Evolutionary conservation across 2,329 filamentous ascomycete species (phyloP).

Genomic region (Fusarium albosuccineum): DNA sequence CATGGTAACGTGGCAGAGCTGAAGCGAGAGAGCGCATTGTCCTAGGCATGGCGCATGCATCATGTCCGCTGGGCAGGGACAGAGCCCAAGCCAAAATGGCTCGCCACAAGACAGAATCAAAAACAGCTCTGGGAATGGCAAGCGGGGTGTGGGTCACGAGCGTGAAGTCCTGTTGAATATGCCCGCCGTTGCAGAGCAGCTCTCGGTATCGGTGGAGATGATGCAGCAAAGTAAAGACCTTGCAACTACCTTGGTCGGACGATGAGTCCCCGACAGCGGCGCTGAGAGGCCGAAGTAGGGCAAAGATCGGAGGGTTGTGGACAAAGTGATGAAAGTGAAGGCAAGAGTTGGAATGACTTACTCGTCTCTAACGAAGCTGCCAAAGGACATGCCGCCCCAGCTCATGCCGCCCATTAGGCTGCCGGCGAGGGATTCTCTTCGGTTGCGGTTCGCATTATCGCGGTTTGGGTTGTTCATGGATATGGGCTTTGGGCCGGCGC

Average conservation of each 20-base stretch:
- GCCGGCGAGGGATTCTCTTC: conserved; percentile 73
- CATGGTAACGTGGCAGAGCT: conserved; percentile 18
- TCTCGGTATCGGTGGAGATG: not conserved
- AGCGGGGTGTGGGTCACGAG: conserved; percentile 3
- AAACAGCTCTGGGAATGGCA: conserved; percentile 9
- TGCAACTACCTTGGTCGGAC: not conserved
- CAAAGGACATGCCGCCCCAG: conserved; percentile 96
- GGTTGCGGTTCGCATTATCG: conserved; percentile 67
- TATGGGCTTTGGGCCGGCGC: conserved; percentile 74
- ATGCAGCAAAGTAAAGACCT: conserved; percentile 2
- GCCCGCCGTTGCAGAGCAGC: not conserved
- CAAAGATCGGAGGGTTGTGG: conserved; percentile 18
- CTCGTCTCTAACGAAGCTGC: conserved; percentile 98
- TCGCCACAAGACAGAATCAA: conserved; percentile 37
- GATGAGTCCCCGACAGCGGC: conserved; percentile 4
- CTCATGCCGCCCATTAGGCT: conserved; percentile 87
- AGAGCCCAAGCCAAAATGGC: conserved; percentile 40
- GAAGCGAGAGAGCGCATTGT: conserved; percentile 21
- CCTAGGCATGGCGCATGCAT: conserved; percentile 19
- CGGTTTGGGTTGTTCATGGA: conserved; percentile 75
- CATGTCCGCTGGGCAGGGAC: conserved; percentile 31
- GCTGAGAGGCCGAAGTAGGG: conserved; percentile 15
- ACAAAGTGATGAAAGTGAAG: conserved; percentile 6
- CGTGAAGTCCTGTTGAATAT: not conserved
- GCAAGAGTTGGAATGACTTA: conserved; percentile 66